Evolutionary conservation across 2,329 filamentous ascomycete species (phyloP), one percentile per base, ranked within the genome.

Genomic region (Xylariaceae sp.): DNA sequence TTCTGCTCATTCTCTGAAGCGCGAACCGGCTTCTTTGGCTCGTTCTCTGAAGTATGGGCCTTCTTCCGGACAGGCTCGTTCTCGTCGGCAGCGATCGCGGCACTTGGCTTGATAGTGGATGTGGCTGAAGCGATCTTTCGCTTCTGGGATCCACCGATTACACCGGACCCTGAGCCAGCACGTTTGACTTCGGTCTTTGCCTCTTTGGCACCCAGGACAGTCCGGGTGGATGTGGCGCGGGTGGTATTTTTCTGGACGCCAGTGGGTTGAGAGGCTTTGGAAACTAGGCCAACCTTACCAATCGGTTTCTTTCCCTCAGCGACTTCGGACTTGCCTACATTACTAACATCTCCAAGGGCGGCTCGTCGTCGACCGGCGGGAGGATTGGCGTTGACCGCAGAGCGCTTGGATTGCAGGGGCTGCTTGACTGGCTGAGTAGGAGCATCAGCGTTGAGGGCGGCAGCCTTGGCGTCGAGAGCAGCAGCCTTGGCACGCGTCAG

Each of bases 321-420:
- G 5, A 73, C 78, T 50, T 89, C 88, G 45, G 80, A 80, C 72
- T 96, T 97, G 65, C 84, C 84, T 60, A 95, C 87, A 75, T 99
- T 99, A 81, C 91, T 97, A 64, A 96, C 88, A 76, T 99, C 94
- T 54, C 89, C 91, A 36, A 99, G 81, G 46, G 89, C 92, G 65
- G 87, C 83, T 68, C 94, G 89, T 76, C 88, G 94, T 68, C 87
- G 81, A 53, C 72, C 71, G 45, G 65, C 78, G 45, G 78, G 72
- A 65, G 77, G 71, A 48, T 76, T 74, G 53, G 71, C 70, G 62
- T 73, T 77, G 46, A 75, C 71, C 26, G 78, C 73, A 15, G 84
- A 74, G 71, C 86, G 89, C 75, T 91, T 92, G 47, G 84, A 78
- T 71, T 88, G 86, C 48, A 89, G 72, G 26, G 83, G 77, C 66